These are phyloP conservation scores for Aspergillus nidulans DNA, from an alignment of 495 filamentous ascomycete species.

Conservation along the genomic window DNA sequence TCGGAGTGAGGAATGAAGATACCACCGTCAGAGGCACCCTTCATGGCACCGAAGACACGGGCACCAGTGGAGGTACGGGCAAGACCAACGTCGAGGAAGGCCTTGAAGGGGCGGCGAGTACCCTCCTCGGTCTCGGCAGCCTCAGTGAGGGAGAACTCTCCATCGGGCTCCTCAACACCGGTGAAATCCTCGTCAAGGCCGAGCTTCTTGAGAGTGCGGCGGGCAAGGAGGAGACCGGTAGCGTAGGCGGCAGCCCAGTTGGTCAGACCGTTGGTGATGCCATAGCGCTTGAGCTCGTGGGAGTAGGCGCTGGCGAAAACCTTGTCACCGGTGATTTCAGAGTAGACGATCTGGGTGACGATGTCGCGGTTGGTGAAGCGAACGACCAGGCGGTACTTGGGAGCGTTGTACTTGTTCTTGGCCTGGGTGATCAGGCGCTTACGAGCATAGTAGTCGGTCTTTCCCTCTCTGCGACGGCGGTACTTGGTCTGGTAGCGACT, in stretches of 20 bases:
- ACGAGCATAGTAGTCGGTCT: constrained; percentile 99
- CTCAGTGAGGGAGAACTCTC: constrained; percentile 92
- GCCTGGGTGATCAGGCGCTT: constrained; percentile 99
- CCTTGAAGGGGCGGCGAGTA: constrained; percentile 94
- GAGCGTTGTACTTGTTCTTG: constrained; percentile 99
- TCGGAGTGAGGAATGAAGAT: constrained; percentile 96
- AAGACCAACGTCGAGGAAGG: constrained; percentile 95
- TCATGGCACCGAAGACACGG: constrained; percentile 98
- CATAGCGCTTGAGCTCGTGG: constrained; percentile 96
- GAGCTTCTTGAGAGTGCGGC: constrained; percentile 94
- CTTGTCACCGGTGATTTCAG: constrained; percentile 97
- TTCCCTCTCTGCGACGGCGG: constrained; percentile 91
- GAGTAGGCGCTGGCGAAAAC: constrained; percentile 88
- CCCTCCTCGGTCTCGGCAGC: constrained; percentile 80
- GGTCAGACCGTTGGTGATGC: constrained; percentile 96
- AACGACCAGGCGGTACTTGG: constrained; percentile 99
- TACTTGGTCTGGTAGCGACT: constrained; percentile 99
- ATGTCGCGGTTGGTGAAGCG: constrained; percentile 99
- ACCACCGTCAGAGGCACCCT: constrained; percentile 98
- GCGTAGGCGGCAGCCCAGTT: constrained; percentile 99
- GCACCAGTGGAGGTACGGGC: constrained; percentile 94
- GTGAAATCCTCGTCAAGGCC: constrained; percentile 83
- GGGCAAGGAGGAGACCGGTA: constrained; percentile 93
- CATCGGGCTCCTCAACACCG: constrained; percentile 91
- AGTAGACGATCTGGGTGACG: constrained; percentile 93